phyloP scores from a whole-genome alignment of 192 early-diverging fungal species.

The Radiomyces spectabilis region DNA sequence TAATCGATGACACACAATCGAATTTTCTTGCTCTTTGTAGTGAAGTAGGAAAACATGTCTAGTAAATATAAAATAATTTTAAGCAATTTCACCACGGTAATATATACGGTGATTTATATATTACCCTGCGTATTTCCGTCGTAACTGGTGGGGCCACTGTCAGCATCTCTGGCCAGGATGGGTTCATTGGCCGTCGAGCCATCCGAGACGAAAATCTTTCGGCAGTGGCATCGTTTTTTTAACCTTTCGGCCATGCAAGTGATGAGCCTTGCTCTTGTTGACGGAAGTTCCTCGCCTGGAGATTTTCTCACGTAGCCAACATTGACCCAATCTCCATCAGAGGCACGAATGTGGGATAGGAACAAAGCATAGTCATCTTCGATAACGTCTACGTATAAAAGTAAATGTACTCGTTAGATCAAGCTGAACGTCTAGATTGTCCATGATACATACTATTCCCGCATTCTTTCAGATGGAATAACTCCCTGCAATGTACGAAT shows the following conservation, averaged over 20 bases:
- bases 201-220: not conserved
- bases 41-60: not conserved
- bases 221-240: not conserved
- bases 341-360: too few species aligned
- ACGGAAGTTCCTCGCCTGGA: not conserved
- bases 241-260: not conserved
- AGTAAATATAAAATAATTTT: not conserved
- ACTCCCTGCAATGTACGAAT: too few species aligned
- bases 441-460: too few species aligned
- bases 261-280: not conserved
- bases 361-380: too few species aligned
- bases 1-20: not conserved
- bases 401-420: too few species aligned
- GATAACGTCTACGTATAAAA: too few species aligned
- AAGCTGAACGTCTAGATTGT: too few species aligned
- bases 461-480: too few species aligned
- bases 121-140: not conserved
- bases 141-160: not conserved
- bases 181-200: not conserved
- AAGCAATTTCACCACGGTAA: not conserved
- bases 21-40: not conserved
- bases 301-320: not conserved
- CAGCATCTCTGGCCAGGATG: not conserved
- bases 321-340: not conserved
- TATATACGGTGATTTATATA: not conserved